Evolutionary conservation across 768 basidiomycete genomes (phyloP).

Genomic region (Collybia mongolica): DNA sequence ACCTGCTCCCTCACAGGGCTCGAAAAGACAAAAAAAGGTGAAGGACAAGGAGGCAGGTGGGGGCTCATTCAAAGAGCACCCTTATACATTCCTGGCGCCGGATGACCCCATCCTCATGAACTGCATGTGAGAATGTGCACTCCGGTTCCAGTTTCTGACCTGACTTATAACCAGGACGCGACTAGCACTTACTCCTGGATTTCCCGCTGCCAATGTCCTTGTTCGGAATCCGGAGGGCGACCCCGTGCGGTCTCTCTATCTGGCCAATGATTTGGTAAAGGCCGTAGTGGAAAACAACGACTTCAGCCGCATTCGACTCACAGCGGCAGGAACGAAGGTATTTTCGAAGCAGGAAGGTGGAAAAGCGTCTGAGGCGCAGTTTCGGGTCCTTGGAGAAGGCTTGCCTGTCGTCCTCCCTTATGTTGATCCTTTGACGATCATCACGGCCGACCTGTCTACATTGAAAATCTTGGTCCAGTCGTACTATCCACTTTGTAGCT

Average conservation of each 20-base stretch:
- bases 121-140: conserved; percentile 60
- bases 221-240: conserved; percentile 82
- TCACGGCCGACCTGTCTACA: conserved; percentile 52
- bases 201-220: conserved; percentile 77
- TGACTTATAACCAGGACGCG: conserved; percentile 48
- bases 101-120: conserved; percentile 67
- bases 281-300: conserved; percentile 79
- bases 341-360: conserved; percentile 87
- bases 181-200: conserved; percentile 64
- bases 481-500: conserved; percentile 78
- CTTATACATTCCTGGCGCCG: conserved; percentile 77
- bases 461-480: conserved; percentile 68
- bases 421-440: conserved; percentile 60
- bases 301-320: conserved; percentile 80
- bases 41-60: conserved; percentile 20
- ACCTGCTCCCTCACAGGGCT: background rate
- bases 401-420: conserved; percentile 83
- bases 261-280: conserved; percentile 85
- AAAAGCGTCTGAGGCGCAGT: conserved; percentile 57
- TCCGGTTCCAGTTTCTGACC: background rate
- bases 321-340: conserved; percentile 92
- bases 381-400: conserved; percentile 83
- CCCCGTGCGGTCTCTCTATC: conserved; percentile 78
- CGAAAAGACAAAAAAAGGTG: conserved; percentile 15
- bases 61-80: conserved; percentile 80